phyloP scores from a whole-genome alignment of 192 early-diverging fungal species.

The Chytriomyces sp. region DNA sequence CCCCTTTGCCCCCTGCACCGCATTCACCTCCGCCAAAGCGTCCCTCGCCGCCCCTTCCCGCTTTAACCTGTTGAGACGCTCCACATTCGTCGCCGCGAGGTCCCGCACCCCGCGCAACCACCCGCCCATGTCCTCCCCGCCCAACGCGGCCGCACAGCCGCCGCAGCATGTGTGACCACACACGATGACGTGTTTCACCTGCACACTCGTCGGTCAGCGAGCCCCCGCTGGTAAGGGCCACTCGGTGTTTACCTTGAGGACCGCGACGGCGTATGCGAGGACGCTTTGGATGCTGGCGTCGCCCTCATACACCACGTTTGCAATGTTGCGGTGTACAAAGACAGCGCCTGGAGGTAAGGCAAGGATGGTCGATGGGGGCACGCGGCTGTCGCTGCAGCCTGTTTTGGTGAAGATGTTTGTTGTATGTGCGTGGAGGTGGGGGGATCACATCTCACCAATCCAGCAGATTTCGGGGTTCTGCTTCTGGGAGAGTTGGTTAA shows the following conservation, averaged over 20 bases:
- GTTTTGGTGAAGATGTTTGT: not conserved
- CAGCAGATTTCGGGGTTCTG: constrained; percentile 84
- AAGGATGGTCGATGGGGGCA: not conserved
- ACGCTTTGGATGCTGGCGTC: constrained; percentile 81
- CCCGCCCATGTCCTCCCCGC: no score
- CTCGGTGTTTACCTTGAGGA: constrained; percentile 85
- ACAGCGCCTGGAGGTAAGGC: constrained; percentile 66
- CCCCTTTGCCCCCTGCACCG: no score
- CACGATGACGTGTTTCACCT: no score
- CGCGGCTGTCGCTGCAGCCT: not conserved
- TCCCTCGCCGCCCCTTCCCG: no score
- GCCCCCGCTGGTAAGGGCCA: no score
- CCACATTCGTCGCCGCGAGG: no score
- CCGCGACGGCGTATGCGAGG: constrained; percentile 85
- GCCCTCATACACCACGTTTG: constrained; percentile 80
- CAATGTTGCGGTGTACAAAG: constrained; percentile 95
- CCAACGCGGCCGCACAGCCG: no score
- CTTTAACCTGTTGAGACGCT: no score
- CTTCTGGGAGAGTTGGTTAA: constrained; percentile 65
- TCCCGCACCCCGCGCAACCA: no score
- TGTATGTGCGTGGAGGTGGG: constrained; percentile 55
- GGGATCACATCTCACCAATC: constrained; percentile 91
- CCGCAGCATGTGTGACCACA: no score
- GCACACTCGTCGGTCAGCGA: no score
- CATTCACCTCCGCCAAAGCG: no score